Conservation (phyloP, 225 moss, liverwort and hornwort genomes). For the Sphagnum contortum region DNA sequence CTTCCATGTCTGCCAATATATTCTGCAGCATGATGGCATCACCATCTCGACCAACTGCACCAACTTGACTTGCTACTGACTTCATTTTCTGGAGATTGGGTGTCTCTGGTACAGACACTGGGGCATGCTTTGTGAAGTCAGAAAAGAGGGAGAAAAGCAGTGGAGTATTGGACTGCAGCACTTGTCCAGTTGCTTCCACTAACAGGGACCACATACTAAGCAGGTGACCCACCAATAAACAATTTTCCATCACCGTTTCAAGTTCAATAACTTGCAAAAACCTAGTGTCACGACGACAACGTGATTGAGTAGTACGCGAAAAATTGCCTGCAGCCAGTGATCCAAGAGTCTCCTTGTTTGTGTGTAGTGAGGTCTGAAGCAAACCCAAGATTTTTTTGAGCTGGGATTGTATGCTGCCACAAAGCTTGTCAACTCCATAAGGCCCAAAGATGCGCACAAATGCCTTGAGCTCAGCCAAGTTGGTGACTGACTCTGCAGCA, state of each 20-base stretch:
- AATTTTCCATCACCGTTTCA: slow-evolving; percentile 64
- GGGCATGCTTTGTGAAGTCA: slow-evolving; percentile 80
- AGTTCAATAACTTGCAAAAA: slow-evolving; percentile 72
- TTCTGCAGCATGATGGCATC: slow-evolving; percentile 75
- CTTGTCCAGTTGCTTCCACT: slow-evolving; percentile 87
- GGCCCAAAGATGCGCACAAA: slow-evolving; percentile 96
- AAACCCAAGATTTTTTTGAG: slow-evolving; percentile 57
- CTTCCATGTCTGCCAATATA: slow-evolving; percentile 53
- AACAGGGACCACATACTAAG: slow-evolving; percentile 84
- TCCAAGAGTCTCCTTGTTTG: slow-evolving; percentile 75
- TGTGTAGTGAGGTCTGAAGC: slow-evolving; percentile 53
- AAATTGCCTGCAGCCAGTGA: slow-evolving; percentile 31
- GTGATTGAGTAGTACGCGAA: slow-evolving; percentile 38
- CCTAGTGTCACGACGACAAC: slow-evolving; percentile 49
- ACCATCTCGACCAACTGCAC: slow-evolving; percentile 64
- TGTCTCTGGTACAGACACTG: slow-evolving; percentile 71
- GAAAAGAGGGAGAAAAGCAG: slow-evolving; percentile 87
- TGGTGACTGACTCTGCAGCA: slow-evolving; percentile 72
- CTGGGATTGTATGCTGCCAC: slow-evolving; percentile 59
- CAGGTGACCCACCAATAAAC: slow-evolving; percentile 78
- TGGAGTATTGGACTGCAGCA: slow-evolving; percentile 81
- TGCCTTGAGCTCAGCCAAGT: slow-evolving; percentile 83
- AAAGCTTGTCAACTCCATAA: slow-evolving; percentile 93
- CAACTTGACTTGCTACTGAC: slow-evolving; percentile 75
- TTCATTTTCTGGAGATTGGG: slow-evolving; percentile 77